Evolutionary conservation across 2,329 filamentous ascomycete genomes (phyloP).

Genomic region (Curvularia sp.): DNA sequence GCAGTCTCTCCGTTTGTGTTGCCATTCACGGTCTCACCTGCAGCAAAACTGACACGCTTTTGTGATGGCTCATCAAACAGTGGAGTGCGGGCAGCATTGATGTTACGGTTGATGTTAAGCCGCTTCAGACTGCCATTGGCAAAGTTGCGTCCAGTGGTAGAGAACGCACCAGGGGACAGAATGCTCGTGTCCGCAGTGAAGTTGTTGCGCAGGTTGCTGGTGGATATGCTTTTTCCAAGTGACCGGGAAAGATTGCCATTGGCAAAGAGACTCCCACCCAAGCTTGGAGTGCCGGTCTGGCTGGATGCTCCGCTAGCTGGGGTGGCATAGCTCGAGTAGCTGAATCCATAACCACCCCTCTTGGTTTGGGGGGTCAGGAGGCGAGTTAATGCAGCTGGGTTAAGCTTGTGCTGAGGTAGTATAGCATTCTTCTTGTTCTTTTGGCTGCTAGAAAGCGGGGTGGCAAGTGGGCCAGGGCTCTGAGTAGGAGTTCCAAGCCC

Average conservation of each 20-base stretch:
- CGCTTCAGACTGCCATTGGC: slow-evolving; percentile 74
- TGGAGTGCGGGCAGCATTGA: slow-evolving; percentile 68
- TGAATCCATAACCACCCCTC: slow-evolving; percentile 83
- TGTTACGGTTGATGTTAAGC: slow-evolving; percentile 86
- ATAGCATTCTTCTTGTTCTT: slow-evolving; percentile 82
- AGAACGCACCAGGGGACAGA: slow-evolving; percentile 83
- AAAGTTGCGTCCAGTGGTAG: slow-evolving; percentile 61
- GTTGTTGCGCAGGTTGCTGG: slow-evolving; percentile 82
- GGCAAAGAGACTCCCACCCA: slow-evolving; percentile 48
- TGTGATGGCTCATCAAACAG: slow-evolving; percentile 65
- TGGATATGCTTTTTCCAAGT: slow-evolving; percentile 86
- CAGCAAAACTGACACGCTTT: slow-evolving; percentile 89
- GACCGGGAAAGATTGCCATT: slow-evolving; percentile 71
- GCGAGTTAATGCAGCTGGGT: slow-evolving; percentile 78
- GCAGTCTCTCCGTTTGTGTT: slow-evolving; percentile 55
- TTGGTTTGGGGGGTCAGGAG: slow-evolving; percentile 80
- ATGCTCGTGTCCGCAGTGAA: slow-evolving; percentile 87
- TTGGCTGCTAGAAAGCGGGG: slow-evolving; percentile 78
- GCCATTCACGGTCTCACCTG: slow-evolving; percentile 56
- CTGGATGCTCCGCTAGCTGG: slow-evolving; percentile 71
- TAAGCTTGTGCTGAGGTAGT: slow-evolving; percentile 85
- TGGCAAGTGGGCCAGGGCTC: slow-evolving; percentile 87
- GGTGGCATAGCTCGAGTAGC: slow-evolving; percentile 89
- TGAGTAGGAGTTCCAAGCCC: slow-evolving; percentile 71
- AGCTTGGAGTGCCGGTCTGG: slow-evolving; percentile 77